Base-by-base conservation (phyloP, 805 yeast species). In the Candida tallmaniae region DNA sequence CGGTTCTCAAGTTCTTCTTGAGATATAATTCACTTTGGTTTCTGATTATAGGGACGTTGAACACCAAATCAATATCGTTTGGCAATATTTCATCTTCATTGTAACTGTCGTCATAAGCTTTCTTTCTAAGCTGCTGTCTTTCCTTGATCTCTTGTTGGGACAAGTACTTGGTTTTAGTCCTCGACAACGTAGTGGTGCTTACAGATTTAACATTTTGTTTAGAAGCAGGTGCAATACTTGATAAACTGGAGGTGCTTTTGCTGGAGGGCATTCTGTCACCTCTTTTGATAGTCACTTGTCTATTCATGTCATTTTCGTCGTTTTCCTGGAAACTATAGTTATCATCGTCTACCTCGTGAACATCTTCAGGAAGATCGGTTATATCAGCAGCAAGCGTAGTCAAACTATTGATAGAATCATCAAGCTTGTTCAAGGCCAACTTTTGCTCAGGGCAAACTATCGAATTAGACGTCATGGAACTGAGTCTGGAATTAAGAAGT, bases 1-100 rank as follows among this genome's bases (percentile, higher is more conserved):
- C 25, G 6, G n/a, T 27, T 4, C 30, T 19, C 13, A 31, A 28
- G 19, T 29, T 30, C 27, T 43, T 40, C 20, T 45, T 39, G 32
- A 51, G 40, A 38, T 55, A 63, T 20, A 64, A 38, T 27, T 61
- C 64, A 25, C 56, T 56, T 38, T 58, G 60, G 38, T 56, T 59
- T 34, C 54, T 54, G 15, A 66, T 58, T 8, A 67, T 58, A 1
- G 73, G 73, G 13, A 67, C 72, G 40, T 67, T 67, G 43, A 67
- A 66, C 9, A 64, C 65, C 31, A 65, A 48, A 34, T 62, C 66
- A 32, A 64, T 41, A 40, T 65, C 70, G 38, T 59, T 57, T 9
- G 56, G 41, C 20, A 62, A 41, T 18, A 65, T 57, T 23, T 60
- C 67, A 32, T 65, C 71, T 34, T 64, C 70, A 41, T 56, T 54